Evolutionary conservation across 495 filamentous ascomycete genomes (phyloP), one percentile per base, ranked within the genome.

Genomic region (Talaromyces wortmannii): DNA sequence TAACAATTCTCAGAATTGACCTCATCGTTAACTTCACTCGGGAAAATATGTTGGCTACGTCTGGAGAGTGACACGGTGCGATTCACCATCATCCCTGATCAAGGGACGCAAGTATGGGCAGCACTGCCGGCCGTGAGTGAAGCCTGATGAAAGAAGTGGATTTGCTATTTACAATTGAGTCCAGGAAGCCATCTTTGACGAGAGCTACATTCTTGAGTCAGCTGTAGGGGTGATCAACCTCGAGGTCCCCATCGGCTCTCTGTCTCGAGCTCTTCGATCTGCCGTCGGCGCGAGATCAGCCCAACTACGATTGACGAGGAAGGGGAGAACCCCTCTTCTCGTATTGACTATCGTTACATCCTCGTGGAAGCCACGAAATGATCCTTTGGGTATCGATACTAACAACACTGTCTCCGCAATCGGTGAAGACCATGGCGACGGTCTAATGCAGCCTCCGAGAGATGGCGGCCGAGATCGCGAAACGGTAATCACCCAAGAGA

Each of bases 91-190:
- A 91, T 96, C 58, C 90, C 91, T 6, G 91, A 96, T 59, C 84
- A 87, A 61, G 91, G 94, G 18, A 91, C 91, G 10, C 91, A 97
- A 78, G 94, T 97, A 31, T 98, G 95, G 94, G 88, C 92, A 0
- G 66, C 73, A 49, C 65, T 78, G 13, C 73, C 73, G 10, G 68
- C 75, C 17, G 91, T 96, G 77, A 62, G 89, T 79, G 53, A 11
- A 29, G 6, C 31, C n/a, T 23, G 23, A 46, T 23, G 10, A 18
- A 52, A 30, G 30, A 50, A 48, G 17, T 13, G 36, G 30, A 49
- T 40, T 36, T 8, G 36, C 31, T 46, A 45, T 45, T 49, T 52
- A 63, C 51, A 17, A 62, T 29, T 30, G 29, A n/a, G 32, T 4
- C 29, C 55, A 86, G 82, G 88, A 94, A 61, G 82, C 85, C 56